A percentile compares a stretch with the other conserved stretches of the same genome.
phyloP scores from a whole-genome alignment of 2,329 filamentous ascomycete species.

The Leptoxyphium fumago region DNA sequence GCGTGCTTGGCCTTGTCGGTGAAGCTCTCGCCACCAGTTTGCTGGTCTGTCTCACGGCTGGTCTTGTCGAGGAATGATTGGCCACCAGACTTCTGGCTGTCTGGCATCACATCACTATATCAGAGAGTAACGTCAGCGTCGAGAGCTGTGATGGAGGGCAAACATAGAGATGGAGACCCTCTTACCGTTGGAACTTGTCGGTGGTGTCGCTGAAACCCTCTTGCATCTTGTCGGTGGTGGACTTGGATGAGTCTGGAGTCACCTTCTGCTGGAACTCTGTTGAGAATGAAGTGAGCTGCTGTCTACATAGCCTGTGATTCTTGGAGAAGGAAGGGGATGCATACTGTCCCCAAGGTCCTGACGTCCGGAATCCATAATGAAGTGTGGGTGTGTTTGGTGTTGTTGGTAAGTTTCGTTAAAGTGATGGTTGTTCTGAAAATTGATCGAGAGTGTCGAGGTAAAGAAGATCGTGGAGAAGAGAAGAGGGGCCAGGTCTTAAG shows the following conservation, averaged over 20 bases:
- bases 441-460: conserved; percentile 5
- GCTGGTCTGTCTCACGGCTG: conserved; percentile 30
- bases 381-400: conserved; percentile 20
- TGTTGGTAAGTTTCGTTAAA: conserved; percentile 12
- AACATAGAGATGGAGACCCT: neutral
- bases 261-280: conserved; percentile 42
- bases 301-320: neutral
- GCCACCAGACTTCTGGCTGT: conserved; percentile 38
- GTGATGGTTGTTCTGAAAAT: conserved; percentile 3
- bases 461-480: conserved; percentile 2
- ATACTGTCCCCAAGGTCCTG: conserved; percentile 42
- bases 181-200: conserved; percentile 39
- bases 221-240: conserved; percentile 43
- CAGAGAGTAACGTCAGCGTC: conserved; percentile 9
- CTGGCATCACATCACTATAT: conserved; percentile 32
- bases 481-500: conserved; percentile 1
- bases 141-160: neutral
- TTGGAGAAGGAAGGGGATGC: conserved; percentile 4
- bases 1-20: conserved; percentile 33
- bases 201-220: conserved; percentile 40
- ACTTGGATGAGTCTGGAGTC: conserved; percentile 46
- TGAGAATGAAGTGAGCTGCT: conserved; percentile 10
- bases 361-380: conserved; percentile 47
- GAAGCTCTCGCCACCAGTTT: conserved; percentile 22
- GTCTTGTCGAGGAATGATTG: conserved; percentile 39